phyloP scores from a whole-genome alignment of 129 eudicot genomes.

The Solidago caesia region DNA sequence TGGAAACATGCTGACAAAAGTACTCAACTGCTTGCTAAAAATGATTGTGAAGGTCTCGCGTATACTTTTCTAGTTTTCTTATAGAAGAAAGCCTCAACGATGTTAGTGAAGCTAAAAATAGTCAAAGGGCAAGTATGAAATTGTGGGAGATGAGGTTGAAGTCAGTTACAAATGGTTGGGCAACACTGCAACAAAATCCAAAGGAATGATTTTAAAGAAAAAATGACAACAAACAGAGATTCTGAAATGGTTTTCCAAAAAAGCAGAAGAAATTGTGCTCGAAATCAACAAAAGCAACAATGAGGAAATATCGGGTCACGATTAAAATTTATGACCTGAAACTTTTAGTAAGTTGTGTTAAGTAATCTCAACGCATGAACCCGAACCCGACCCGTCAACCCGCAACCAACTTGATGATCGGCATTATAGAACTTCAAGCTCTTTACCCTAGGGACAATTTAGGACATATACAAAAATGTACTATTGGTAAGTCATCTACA shows the following conservation, averaged over 20 bases:
- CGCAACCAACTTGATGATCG: no score
- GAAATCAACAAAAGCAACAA: background rate
- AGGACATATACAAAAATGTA: background rate
- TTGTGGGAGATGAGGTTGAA: background rate
- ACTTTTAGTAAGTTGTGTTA: no score
- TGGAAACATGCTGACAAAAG: no score
- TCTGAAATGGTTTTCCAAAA: background rate
- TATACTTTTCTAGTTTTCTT: background rate
- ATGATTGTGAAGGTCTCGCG: background rate
- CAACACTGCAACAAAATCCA: background rate
- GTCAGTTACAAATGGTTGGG: background rate
- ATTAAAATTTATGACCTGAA: no score
- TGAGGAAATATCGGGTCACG: background rate
- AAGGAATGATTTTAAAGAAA: background rate
- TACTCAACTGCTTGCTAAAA: no score
- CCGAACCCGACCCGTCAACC: no score
- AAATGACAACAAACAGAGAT: background rate
- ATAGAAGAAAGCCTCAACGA: background rate
- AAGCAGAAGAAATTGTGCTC: background rate
- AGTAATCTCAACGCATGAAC: no score
- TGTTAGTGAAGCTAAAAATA: background rate
- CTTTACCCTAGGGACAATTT: background rate
- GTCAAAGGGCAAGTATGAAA: background rate
- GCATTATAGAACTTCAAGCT: background rate
- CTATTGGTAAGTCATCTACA: background rate